A percentile compares a stretch with the other conserved stretches of the same genome.
phyloP scores from a whole-genome alignment of 2,329 filamentous ascomycete genomes.

The Bipolaris victoriae region DNA sequence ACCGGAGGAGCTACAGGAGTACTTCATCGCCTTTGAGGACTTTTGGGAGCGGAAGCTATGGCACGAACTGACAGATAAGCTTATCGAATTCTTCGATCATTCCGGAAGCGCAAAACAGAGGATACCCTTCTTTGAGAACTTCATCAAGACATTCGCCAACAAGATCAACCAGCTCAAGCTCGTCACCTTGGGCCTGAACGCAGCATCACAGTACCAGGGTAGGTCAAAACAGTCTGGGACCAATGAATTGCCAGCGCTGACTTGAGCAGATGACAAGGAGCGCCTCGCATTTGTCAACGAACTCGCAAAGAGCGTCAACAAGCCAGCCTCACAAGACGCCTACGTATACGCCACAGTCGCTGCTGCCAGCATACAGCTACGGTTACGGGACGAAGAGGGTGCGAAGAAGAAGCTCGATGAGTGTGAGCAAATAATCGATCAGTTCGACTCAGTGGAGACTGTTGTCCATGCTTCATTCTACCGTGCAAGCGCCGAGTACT shows the following conservation, averaged over 20 bases:
- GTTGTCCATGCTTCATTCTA: conserved; percentile 97
- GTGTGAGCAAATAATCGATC: conserved; percentile 85
- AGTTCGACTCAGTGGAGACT: conserved; percentile 93
- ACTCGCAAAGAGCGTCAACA: conserved; percentile 86
- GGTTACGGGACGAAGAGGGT: conserved; percentile 77
- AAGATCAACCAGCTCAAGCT: conserved; percentile 99
- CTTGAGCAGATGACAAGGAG: conserved; percentile 75
- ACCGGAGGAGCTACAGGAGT: conserved; percentile 83
- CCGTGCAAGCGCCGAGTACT: conserved; percentile 92
- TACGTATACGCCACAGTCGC: conserved; percentile 93
- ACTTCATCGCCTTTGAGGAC: conserved; percentile 92
- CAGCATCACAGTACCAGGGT: conserved; percentile 85
- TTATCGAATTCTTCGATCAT: conserved; percentile 86
- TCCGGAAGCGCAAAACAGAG: conserved; percentile 82
- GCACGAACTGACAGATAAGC: conserved; percentile 93
- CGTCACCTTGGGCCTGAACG: conserved; percentile 85
- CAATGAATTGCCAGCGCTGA: conserved; percentile 22
- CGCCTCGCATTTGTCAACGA: conserved; percentile 83
- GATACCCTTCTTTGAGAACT: conserved; percentile 89
- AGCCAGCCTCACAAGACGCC: conserved; percentile 91
- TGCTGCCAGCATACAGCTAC: conserved; percentile 84
- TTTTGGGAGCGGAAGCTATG: conserved; percentile 98
- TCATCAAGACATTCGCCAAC: conserved; percentile 94
- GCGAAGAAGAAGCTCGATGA: conserved; percentile 85
- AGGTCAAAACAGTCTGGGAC: conserved; percentile 50